Conservation (phyloP, 345 rosid species). For the Eucalyptus regnans region DNA sequence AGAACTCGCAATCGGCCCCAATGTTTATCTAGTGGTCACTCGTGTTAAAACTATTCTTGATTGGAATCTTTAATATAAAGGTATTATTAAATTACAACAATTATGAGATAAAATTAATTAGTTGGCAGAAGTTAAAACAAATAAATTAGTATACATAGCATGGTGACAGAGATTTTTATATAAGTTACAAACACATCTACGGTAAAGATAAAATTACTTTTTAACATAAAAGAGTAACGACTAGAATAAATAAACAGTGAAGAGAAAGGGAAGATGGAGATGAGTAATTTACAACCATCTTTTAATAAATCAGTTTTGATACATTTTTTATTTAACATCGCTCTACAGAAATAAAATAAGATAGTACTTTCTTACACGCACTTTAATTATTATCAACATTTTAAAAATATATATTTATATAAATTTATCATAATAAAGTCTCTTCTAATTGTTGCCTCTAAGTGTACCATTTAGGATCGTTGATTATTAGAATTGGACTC, state of each 20-base stretch:
- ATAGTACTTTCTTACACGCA: neutral
- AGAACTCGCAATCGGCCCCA: neutral
- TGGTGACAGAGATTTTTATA: neutral
- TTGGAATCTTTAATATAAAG: neutral
- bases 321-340: neutral
- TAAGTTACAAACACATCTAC: neutral
- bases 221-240: neutral
- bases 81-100: neutral
- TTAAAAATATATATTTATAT: too few species aligned
- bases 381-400: neutral
- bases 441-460: neutral
- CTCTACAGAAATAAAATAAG: neutral
- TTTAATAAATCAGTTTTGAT: neutral
- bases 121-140: neutral
- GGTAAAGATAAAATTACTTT: neutral
- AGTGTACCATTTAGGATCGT: neutral
- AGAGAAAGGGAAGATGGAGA: neutral
- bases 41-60: neutral
- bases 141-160: neutral
- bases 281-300: neutral
- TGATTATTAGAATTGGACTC: neutral
- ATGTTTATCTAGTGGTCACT: neutral
- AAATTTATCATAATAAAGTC: neutral
- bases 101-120: neutral
- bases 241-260: neutral